phyloP scores from a whole-genome alignment of 495 filamentous ascomycete species.

The Chaetomium cochliodes region DNA sequence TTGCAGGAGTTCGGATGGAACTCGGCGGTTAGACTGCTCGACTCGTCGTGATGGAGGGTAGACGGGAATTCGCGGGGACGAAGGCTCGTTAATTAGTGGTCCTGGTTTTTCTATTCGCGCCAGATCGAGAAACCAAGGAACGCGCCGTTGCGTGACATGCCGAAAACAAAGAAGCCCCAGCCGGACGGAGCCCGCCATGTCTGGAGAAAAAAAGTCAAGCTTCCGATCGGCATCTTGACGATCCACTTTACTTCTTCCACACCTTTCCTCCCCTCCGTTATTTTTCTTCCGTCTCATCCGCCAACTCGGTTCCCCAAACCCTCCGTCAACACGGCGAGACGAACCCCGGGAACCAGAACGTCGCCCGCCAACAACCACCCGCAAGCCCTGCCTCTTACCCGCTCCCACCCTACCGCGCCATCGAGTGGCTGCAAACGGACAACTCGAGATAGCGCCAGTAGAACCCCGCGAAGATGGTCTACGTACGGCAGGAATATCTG shows the following conservation, averaged over 20 bases:
- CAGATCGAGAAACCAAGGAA: slow-evolving; percentile 9
- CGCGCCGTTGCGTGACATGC: slow-evolving; percentile 11
- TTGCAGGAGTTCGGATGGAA: neutral
- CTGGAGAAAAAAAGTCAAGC: slow-evolving; percentile 10
- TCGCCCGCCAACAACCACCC: neutral
- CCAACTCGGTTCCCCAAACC: neutral
- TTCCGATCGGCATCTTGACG: slow-evolving; percentile 13
- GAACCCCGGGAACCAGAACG: neutral
- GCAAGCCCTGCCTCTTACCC: neutral
- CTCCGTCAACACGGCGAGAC: neutral
- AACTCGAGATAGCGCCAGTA: neutral
- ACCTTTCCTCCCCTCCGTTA: neutral
- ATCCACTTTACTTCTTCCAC: slow-evolving; percentile 17
- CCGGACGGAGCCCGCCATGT: neutral
- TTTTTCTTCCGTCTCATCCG: slow-evolving; percentile 2
- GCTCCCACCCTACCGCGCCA: neutral
- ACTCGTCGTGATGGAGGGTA: neutral
- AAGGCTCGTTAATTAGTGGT: neutral
- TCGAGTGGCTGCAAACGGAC: neutral
- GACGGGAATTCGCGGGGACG: neutral
- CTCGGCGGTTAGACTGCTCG: neutral
- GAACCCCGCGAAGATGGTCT: slow-evolving; percentile 56
- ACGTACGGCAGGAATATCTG: slow-evolving; percentile 88
- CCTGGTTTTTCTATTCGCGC: neutral
- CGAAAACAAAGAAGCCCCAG: neutral